Base-by-base conservation (phyloP, 2,329 filamentous ascomycete species). In the Escovopsis weberi region DNA sequence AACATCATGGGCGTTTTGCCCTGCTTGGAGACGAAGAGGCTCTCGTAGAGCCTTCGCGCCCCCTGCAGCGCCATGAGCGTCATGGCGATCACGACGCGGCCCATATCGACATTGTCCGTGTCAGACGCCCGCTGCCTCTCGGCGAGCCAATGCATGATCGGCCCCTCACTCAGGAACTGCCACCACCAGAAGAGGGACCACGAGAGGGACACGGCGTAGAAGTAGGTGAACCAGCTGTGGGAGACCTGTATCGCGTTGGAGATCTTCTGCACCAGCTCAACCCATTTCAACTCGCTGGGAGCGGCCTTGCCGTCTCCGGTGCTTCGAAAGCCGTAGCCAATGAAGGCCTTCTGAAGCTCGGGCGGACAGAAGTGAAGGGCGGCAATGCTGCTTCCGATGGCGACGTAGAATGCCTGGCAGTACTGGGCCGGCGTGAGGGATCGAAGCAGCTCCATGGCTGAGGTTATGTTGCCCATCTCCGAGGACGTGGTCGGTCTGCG, bases 181-280 rank as follows among this genome's bases (percentile, higher is more conserved):
- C 63, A 60, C 0, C 70, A 74, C 86, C 88, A 95, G 58, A 88
- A 82, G 4, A 76, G 53, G 0, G 85, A 88, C 45, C 75, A 78
- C 2, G 66, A 56, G 4, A 87, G 63, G 4, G 85, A 89, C 33
- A 78, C 59, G 42, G 83, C 56, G 59, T 98, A 96, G 64, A 94
- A 96, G 52, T 91, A 83, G 37, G 71, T 73, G 60, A 96, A 96
- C 79, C 85, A 96, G 47, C 74, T 74, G 63, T 96, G 91, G 19
- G 89, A 87, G 33, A 95, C 81, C 56, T 75, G 74, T 41, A 51
- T 51, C 41, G 53, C 51, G 35, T 68, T 42, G 28, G 41, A 33
- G 3, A 19, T 38, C 26, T 35, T 30, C 12, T 28, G 28, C 30
- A 46, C 39, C 26, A 43, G 30, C 11, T 38, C 41, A 26, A 41